These are phyloP conservation scores for Fusarium foetens DNA, from an alignment of 2,329 filamentous ascomycete genomes.

Conservation along the genomic window DNA sequence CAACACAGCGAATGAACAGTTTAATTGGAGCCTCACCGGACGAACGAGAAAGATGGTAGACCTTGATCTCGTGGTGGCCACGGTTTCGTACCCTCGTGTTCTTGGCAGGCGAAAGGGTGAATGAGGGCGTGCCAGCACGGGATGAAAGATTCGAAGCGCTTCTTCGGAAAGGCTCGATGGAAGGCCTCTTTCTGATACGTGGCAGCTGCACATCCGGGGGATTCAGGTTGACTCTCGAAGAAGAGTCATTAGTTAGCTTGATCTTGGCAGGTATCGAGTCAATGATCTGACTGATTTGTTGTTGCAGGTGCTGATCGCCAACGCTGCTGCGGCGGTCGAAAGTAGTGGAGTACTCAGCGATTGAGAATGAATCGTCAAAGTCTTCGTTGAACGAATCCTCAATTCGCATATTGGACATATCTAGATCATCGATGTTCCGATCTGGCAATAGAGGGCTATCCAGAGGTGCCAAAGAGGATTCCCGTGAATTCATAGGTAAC, in stretches of 20 bases:
- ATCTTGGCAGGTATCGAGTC: constrained; percentile 83
- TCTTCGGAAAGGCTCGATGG: constrained; percentile 57
- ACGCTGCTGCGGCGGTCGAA: constrained; percentile 49
- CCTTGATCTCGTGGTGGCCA: constrained; percentile 79
- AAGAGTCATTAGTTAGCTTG: constrained; percentile 69
- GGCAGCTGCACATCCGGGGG: constrained; percentile 67
- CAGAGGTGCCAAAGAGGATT: constrained; percentile 54
- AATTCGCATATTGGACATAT: constrained; percentile 53
- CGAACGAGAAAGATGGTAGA: constrained; percentile 89
- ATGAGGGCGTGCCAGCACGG: constrained; percentile 71
- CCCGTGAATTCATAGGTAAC: constrained; percentile 24
- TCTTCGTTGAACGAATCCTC: constrained; percentile 60
- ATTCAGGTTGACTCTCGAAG: constrained; percentile 62
- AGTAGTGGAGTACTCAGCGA: constrained; percentile 44
- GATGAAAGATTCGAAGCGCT: constrained; percentile 63
- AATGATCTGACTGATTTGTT: constrained; percentile 82
- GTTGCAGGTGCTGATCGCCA: constrained; percentile 76
- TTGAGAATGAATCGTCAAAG: constrained; percentile 55
- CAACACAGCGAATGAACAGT: constrained; percentile 91
- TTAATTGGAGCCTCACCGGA: constrained; percentile 91
- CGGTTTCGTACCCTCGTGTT: constrained; percentile 59
- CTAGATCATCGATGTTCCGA: constrained; percentile 54
- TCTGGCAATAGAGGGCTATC: constrained; percentile 59
- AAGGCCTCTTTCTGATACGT: constrained; percentile 55
- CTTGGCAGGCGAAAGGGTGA: constrained; percentile 74